phyloP scores from a whole-genome alignment of 2,329 filamentous ascomycete genomes.

The Zymoseptoria passerinii region DNA sequence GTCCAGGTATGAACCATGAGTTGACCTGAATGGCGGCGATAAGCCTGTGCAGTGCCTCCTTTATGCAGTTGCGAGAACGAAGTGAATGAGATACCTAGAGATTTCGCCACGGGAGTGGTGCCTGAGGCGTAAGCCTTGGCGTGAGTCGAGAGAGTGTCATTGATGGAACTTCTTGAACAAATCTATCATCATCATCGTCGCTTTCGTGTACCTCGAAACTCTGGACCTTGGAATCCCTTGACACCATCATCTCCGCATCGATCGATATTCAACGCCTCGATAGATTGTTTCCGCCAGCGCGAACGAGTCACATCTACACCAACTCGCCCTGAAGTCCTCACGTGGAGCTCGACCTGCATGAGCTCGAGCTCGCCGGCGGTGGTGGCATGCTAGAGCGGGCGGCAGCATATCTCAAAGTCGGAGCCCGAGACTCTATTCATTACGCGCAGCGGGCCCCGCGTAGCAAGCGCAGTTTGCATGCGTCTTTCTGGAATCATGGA shows the following conservation, averaged over 20 bases:
- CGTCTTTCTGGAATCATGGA: conserved; percentile 49
- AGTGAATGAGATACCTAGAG: no score
- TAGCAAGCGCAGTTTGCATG: conserved; percentile 45
- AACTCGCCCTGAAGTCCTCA: background rate
- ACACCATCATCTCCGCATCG: background rate
- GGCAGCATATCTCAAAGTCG: conserved; percentile 50
- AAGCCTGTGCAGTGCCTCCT: background rate
- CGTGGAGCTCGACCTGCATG: background rate
- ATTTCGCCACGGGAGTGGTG: background rate
- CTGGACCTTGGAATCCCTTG: background rate
- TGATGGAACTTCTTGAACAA: background rate
- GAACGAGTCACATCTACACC: background rate
- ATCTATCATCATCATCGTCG: background rate
- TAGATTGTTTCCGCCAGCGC: background rate
- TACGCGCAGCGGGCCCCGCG: conserved; percentile 31
- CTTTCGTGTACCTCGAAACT: background rate
- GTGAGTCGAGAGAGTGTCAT: background rate
- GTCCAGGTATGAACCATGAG: no score
- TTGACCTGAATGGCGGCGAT: background rate
- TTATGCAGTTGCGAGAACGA: background rate
- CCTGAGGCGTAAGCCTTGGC: background rate
- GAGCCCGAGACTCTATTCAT: conserved; percentile 45
- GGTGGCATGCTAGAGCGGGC: conserved; percentile 52
- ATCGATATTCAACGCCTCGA: background rate
- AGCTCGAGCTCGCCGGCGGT: background rate